Evolutionary conservation across 306 rosid genomes (phyloP), one percentile per base, ranked within the genome.

Genomic region (Arachis stenosperma): DNA sequence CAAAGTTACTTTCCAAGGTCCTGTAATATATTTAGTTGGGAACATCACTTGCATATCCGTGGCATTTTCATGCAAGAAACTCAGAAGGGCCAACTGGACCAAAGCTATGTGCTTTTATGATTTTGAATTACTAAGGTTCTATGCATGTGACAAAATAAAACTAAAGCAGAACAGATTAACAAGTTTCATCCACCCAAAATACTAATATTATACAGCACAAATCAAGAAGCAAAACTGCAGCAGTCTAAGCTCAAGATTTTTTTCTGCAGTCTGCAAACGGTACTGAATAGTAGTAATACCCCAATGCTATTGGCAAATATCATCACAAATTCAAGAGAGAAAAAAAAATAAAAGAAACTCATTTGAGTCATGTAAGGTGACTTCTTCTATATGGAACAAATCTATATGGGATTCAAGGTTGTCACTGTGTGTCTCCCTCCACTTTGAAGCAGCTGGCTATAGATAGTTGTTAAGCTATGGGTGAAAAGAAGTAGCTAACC

Each of bases 1-100:
- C 42, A 63, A 69, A 61, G 41, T 48, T 40, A 72, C 48, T n/a
- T 41, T 39, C 56, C 58, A 56, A 77, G 40, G 44, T 9, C 40
- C 6, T 10, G 33, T 17, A 4, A 57, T 36, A 29, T 67, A 47
- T 47, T 6, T 3, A 58, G 67, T 44, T 11, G 44, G 43, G 48
- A 37, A 37, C 42, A 43, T 1, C 46, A 65, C 33, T 17, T 48
- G 46, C n/a, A 63, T 27, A 47, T 17, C 42, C 60, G 55, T 11
- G 6, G 47, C 14, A 65, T 47, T 64, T 55, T 40, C 39, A 58
- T 17, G 66, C 13, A 72, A 56, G 52, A 43, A 66, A 67, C 59
- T 12, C 14, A 14, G 15, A 54, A 78, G 6, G 48, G 50, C 6
- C 22, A 30, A 36, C 29, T 9, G n/a, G 39, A 66, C 5, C 17